Conservation (phyloP, 1,284 basidiomycete species). For the Leccinum griseonigrum region DNA sequence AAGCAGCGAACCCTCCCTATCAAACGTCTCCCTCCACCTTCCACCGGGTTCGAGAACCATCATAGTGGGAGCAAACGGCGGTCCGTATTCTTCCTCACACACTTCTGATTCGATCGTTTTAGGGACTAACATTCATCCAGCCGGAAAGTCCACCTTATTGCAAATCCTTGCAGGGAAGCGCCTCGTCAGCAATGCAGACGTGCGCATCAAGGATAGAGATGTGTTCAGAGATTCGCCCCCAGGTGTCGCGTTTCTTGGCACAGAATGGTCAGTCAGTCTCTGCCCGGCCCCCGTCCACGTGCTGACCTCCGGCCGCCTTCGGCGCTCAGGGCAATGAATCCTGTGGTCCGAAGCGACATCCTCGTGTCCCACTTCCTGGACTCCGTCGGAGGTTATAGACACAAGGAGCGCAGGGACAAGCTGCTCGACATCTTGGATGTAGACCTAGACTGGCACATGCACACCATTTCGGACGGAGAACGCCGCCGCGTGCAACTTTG, state of each 20-base stretch:
- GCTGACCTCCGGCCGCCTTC: constrained; percentile 1
- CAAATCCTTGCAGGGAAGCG: constrained; percentile 94
- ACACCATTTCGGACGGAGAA: constrained; percentile 94
- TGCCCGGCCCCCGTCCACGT: background rate
- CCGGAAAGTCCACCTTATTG: constrained; percentile 94
- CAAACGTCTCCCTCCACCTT: constrained; percentile 65
- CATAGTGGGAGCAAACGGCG: constrained; percentile 90
- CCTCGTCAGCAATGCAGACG: constrained; percentile 67
- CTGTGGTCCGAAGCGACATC: constrained; percentile 92
- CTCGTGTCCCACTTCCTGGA: constrained; percentile 88
- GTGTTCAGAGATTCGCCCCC: constrained; percentile 76
- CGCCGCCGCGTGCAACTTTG: constrained; percentile 91
- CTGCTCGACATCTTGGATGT: constrained; percentile 93
- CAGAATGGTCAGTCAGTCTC: constrained; percentile 67
- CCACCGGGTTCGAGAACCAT: constrained; percentile 78
- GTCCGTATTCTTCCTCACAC: constrained; percentile 38
- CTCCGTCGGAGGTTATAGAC: constrained; percentile 92
- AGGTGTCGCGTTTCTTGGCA: constrained; percentile 89
- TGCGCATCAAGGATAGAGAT: constrained; percentile 77
- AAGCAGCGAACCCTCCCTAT: constrained; percentile 48
- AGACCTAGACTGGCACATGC: constrained; percentile 93
- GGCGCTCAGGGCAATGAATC: constrained; percentile 83
- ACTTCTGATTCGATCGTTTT: background rate
- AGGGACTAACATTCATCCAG: constrained; percentile 27
- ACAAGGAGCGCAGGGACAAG: constrained; percentile 84